Evolutionary conservation across 2,329 filamentous ascomycete genomes (phyloP), one percentile per base, ranked within the genome.

Genomic region (Ophiostoma novo-ulmi): DNA sequence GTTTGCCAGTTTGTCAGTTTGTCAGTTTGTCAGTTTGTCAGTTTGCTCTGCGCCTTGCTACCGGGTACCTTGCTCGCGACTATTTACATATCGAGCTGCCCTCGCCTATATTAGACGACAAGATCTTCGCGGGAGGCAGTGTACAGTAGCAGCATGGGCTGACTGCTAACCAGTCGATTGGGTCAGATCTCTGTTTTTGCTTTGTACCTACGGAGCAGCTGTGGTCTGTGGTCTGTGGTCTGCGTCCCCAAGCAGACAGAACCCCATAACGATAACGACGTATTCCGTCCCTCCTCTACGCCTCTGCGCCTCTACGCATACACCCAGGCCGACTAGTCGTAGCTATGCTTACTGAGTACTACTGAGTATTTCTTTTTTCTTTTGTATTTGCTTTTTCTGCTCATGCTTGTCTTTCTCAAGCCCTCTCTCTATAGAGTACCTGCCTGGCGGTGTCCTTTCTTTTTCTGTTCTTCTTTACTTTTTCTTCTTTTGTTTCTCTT

Each of bases 91-190:
- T 64, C 17, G 17, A 20, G 61, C 35, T 64, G 61, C 3, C 61
- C 61, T 64, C 61, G 61, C 61, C 61, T 64, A 64, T 11, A 64
- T 11, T 64, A 64, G 14, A 64, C 61, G 61, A 64, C 35, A 20
- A 26, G 61, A 64, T 64, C 61, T 36, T 38, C 61, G 35, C 61
- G 61, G 61, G 31, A 64, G 31, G 61, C 61, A 64, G 61, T 36
- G 58, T 64, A 64, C 35, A 64, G 61, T 64, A 20, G 61, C 61
- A 64, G 61, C 35, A 58, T 58, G 52, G 52, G 52, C 52, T 65
- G 61, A 11, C 64, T 44, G 36, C 36, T 38, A 67, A 38, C 65
- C 41, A 44, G 65, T 44, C 65, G 65, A 31, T 67, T 65, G 63
- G 63, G 63, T 65, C 63, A 65, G 63, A 65, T 65, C 63, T 69